Evolutionary conservation across 2,329 filamentous ascomycete genomes (phyloP).

Genomic region (Trichoderma aggressivum): DNA sequence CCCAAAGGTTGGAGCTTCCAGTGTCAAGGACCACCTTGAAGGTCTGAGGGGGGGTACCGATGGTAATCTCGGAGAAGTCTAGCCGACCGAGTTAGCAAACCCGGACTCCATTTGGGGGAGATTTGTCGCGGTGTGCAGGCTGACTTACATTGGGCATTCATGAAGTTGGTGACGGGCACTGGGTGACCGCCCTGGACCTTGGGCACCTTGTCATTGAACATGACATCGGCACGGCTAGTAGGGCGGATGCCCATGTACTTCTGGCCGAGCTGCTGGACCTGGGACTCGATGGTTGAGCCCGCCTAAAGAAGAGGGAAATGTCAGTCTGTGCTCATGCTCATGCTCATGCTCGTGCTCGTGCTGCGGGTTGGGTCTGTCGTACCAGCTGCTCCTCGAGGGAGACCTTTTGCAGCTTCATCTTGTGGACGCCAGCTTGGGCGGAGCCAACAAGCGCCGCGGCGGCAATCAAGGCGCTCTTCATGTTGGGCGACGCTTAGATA

Average conservation of each 20-base stretch:
- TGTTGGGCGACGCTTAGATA: slow-evolving; percentile 45
- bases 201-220: slow-evolving; percentile 74
- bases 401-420: slow-evolving; percentile 97
- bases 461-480: slow-evolving; percentile 83
- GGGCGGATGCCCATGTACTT: slow-evolving; percentile 88
- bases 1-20: slow-evolving; percentile 98
- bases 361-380: slow-evolving; percentile 37
- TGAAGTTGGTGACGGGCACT: slow-evolving; percentile 91
- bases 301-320: slow-evolving; percentile 50
- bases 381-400: slow-evolving; percentile 90
- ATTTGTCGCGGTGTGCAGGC: neutral
- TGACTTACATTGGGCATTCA: slow-evolving; percentile 93
- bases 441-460: slow-evolving; percentile 78
- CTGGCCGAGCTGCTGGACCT: slow-evolving; percentile 80
- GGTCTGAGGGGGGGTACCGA: slow-evolving; percentile 85
- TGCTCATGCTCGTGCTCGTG: slow-evolving; percentile 17
- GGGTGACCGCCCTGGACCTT: slow-evolving; percentile 67
- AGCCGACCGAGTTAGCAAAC: neutral
- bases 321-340: neutral
- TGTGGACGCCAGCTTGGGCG: slow-evolving; percentile 83
- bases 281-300: slow-evolving; percentile 72
- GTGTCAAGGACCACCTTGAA: slow-evolving; percentile 99
- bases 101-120: neutral
- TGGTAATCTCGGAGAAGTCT: slow-evolving; percentile 96
- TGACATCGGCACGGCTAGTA: slow-evolving; percentile 64